phyloP scores from a whole-genome alignment of 371 early-diverging fungal species.

The Circinella minor region DNA sequence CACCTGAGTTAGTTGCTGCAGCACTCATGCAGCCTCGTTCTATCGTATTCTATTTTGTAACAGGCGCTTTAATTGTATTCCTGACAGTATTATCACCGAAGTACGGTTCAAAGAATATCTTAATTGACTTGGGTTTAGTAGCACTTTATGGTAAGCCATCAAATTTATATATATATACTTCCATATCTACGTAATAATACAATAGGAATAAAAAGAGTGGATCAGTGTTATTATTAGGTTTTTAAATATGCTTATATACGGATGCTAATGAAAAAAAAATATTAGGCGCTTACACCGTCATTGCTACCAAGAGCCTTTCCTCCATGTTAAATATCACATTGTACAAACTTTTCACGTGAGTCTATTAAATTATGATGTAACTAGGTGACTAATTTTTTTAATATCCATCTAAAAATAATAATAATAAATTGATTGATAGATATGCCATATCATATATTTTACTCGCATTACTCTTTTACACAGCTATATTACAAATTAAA shows the following conservation, averaged over 20 bases:
- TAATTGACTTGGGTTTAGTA: conserved; percentile 64
- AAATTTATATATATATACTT: too few species aligned
- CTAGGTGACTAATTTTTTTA: neutral
- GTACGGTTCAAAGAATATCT: conserved; percentile 53
- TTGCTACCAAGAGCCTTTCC: conserved; percentile 70
- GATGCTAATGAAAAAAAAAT: neutral
- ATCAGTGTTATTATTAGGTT: neutral
- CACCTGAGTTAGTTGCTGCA: conserved; percentile 55
- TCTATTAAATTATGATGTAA: neutral
- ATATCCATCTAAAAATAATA: neutral
- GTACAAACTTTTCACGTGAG: conserved; percentile 58
- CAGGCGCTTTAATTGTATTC: conserved; percentile 28
- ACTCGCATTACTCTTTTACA: conserved; percentile 62
- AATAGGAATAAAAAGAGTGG: neutral
- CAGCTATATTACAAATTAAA: conserved; percentile 75
- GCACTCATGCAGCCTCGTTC: conserved; percentile 61
- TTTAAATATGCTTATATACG: neutral
- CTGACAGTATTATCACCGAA: conserved; percentile 47
- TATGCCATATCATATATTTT: conserved; percentile 71
- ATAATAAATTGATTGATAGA: conserved; percentile 16
- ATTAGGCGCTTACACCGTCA: conserved; percentile 71
- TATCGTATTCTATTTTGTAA: conserved; percentile 54
- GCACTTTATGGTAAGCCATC: conserved; percentile 62
- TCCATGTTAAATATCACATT: conserved; percentile 60
- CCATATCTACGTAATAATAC: neutral